Evolutionary conservation across 257 asterid species (phyloP), one percentile per base, ranked within the genome.

Genomic region (Solanum chiquidenum): DNA sequence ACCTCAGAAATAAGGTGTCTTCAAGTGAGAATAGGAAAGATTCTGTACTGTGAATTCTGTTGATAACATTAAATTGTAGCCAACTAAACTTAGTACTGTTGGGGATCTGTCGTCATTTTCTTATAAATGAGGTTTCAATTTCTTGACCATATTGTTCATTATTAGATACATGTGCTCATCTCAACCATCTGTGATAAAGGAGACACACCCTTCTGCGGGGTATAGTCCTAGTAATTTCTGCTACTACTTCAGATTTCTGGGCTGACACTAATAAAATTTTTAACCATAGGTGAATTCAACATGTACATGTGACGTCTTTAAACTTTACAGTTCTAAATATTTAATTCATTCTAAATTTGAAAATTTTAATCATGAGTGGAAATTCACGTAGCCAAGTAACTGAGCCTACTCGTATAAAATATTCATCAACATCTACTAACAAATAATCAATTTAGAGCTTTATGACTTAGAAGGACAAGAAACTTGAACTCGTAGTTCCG

Each of bases 101-200:
- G 18, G 44, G 9, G 29, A 82, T 82, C 29, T 82, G 71, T 82
- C 86, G 71, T 82, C 71, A 82, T 82, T 82, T 49, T 49, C 86
- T 49, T 49, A 49, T 82, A 18, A 49, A 82, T 49, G 44, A 35
- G 71, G 86, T 82, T 82, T 49, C 31, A 82, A 46, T 49, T 82
- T 82, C 71, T 49, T 82, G 69, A 49, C 86, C 31, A 18, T 29
- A 6, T 49, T 35, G 18, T 49, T 18, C 69, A 82, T 49, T 49
- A 82, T 16, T 49, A 52, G 31, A 82, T 82, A 52, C 84, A 73
- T 29, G 88, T 83, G 87, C 84, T 83, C 77, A 87, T 87, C 60
- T 69, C 82, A 49, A 77, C 84, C 66, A 27, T 71, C 29, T 87
- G 42, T 14, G n/a, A 23, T 52, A 71, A 58, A 4, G 42, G 66